These are phyloP conservation scores for Penstemon barbatus DNA, from an alignment of 257 asterid genomes.

Conservation along the genomic window DNA sequence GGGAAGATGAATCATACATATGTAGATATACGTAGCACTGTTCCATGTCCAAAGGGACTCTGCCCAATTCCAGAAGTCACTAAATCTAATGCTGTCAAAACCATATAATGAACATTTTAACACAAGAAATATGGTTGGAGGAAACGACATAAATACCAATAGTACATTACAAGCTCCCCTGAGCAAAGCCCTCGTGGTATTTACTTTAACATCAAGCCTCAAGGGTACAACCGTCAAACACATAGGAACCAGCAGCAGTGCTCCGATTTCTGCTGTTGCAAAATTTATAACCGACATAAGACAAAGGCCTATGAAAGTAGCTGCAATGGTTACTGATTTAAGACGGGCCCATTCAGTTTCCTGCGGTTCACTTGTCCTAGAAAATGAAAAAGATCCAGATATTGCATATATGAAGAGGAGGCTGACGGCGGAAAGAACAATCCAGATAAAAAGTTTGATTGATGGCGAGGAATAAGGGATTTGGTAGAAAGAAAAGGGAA, in stretches of 20 bases:
- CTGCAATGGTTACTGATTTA: constrained; percentile 74
- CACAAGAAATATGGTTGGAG: constrained; percentile 50
- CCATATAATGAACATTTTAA: constrained; percentile 58
- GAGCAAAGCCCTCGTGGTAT: constrained; percentile 34
- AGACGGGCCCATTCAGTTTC: constrained; percentile 62
- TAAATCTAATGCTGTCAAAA: constrained; percentile 43
- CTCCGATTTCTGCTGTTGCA: constrained; percentile 92
- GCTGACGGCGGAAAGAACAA: constrained; percentile 42
- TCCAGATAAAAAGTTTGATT: constrained; percentile 55
- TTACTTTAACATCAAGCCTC: constrained; percentile 38
- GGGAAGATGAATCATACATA: constrained; percentile 87
- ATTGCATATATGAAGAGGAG: constrained; percentile 45
- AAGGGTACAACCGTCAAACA: constrained; percentile 70
- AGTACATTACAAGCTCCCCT: constrained; percentile 48
- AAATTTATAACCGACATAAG: constrained; percentile 91
- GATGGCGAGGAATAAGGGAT: constrained; percentile 52
- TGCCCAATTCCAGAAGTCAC: constrained; percentile 84
- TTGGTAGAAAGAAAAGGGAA: constrained; percentile 55
- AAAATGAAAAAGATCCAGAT: constrained; percentile 40
- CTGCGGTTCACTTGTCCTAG: constrained; percentile 27
- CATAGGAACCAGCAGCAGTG: constrained; percentile 77
- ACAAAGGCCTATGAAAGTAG: constrained; percentile 82
- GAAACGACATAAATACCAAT: constrained; percentile 54
- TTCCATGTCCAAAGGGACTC: constrained; percentile 92
- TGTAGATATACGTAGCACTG: constrained; percentile 81